Percentiles rank a stretch among this genome's conserved stretches.
Evolutionary conservation across 2,329 filamentous ascomycete genomes (phyloP).

Genomic region (Monilinia polystroma): DNA sequence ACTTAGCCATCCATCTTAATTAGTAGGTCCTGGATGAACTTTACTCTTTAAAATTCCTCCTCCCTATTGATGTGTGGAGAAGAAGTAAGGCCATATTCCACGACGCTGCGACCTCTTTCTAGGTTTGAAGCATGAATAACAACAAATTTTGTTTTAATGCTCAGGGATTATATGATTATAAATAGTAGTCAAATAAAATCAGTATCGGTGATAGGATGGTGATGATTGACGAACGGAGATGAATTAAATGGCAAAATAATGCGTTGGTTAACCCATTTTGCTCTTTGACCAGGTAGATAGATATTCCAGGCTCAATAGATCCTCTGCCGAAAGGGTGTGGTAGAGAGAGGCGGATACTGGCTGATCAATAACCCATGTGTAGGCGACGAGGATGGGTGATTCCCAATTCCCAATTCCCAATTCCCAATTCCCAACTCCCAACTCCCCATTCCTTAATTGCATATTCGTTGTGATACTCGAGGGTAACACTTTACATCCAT

Average conservation of each 20-base stretch:
- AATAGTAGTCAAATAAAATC: conserved; percentile 14
- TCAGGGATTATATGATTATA: conserved; percentile 24
- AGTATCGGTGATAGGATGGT: conserved; percentile 7
- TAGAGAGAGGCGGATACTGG: not conserved
- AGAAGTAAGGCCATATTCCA: conserved; percentile 15
- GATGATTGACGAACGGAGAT: conserved; percentile 21
- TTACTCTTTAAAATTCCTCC: conserved; percentile 9
- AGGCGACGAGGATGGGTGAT: conserved; percentile 1
- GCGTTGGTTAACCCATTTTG: conserved; percentile 9
- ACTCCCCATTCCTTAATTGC: not conserved
- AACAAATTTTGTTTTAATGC: conserved; percentile 23
- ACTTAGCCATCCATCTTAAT: no score
- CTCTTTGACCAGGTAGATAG: not conserved
- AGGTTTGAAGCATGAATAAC: conserved; percentile 23
- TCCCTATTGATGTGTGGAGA: conserved; percentile 20
- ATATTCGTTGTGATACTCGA: not conserved
- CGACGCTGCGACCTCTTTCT: conserved; percentile 22
- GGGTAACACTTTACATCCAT: not conserved
- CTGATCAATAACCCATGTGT: conserved; percentile 5
- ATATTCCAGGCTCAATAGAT: not conserved
- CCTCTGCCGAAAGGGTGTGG: conserved; percentile 2
- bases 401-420: not conserved
- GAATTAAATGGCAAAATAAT: conserved; percentile 27
- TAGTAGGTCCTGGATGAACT: conserved; percentile 20
- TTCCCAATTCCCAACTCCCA: no score